phyloP scores from a whole-genome alignment of 2,329 filamentous ascomycete species.

The Hymenoscyphus linearis region DNA sequence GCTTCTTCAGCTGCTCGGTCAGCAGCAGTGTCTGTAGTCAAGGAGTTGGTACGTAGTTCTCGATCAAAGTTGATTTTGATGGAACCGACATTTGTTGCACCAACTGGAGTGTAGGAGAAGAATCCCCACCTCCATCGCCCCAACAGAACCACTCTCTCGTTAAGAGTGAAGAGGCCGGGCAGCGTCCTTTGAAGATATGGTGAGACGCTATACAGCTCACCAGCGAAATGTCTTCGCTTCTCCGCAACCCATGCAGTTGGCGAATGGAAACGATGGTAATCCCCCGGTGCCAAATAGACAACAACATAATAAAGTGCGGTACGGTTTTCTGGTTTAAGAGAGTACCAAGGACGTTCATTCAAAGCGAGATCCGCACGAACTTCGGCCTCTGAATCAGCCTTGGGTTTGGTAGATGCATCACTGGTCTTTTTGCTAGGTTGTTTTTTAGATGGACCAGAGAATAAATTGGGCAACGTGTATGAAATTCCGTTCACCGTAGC shows the following conservation, averaged over 20 bases:
- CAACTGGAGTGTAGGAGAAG: conserved; percentile 93
- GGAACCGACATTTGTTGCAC: conserved; percentile 93
- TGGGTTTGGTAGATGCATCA: conserved; percentile 68
- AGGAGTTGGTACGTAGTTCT: conserved; percentile 86
- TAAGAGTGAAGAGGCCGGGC: conserved; percentile 91
- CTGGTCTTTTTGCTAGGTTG: conserved; percentile 43
- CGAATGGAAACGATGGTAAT: conserved; percentile 98
- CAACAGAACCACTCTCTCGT: conserved; percentile 89
- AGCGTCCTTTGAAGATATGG: conserved; percentile 91
- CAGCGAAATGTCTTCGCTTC: conserved; percentile 91
- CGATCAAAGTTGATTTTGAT: conserved; percentile 97
- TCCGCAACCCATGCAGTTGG: conserved; percentile 94
- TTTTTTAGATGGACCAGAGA: conserved; percentile 60
- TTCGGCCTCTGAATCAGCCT: conserved; percentile 69
- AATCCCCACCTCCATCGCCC: conserved; percentile 96
- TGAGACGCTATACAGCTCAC: conserved; percentile 90
- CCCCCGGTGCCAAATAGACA: conserved; percentile 91
- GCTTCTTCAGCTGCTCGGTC: conserved; percentile 81
- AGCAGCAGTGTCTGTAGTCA: conserved; percentile 87
- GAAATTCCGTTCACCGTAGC: conserved; percentile 91
- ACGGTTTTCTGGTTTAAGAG: conserved; percentile 53
- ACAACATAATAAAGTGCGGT: conserved; percentile 88
- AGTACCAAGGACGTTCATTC: conserved; percentile 65
- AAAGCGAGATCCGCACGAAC: conserved; percentile 79
- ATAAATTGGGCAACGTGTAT: conserved; percentile 82